Evolutionary conservation across 495 filamentous ascomycete species (phyloP).

Genomic region (Tuber brumale): DNA sequence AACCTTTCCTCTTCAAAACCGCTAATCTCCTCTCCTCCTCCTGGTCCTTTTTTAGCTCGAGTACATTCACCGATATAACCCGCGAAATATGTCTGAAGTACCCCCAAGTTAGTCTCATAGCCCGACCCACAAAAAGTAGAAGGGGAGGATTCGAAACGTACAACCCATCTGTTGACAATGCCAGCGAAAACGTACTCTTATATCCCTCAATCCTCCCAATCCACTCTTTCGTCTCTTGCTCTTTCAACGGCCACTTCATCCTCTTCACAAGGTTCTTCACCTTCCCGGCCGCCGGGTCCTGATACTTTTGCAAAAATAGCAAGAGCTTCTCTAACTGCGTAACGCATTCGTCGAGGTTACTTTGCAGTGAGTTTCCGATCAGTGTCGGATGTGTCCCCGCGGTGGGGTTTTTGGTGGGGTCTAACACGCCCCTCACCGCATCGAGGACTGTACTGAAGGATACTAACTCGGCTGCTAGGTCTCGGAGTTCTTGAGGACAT

Average conservation of each 20-base stretch:
- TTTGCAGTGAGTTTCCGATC: neutral
- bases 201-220: conserved; percentile 23
- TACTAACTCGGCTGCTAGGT: conserved; percentile 12
- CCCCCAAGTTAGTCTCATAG: neutral
- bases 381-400: neutral
- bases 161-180: conserved; percentile 23
- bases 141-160: conserved; percentile 1
- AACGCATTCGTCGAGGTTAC: neutral
- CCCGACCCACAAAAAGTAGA: conserved; percentile 8
- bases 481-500: conserved; percentile 16
- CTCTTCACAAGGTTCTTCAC: conserved; percentile 21
- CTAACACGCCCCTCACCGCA: conserved; percentile 3
- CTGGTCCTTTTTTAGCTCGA: conserved; percentile 7
- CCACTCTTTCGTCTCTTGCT: conserved; percentile 32
- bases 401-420: conserved; percentile 2
- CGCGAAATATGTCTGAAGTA: conserved; percentile 16
- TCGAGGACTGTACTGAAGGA: conserved; percentile 6
- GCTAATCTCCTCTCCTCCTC: conserved; percentile 9
- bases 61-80: conserved; percentile 22
- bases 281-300: conserved; percentile 7
- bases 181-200: conserved; percentile 14
- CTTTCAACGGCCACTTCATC: conserved; percentile 37
- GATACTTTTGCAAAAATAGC: neutral
- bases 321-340: conserved; percentile 1
- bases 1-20: conserved; percentile 18